Conservation (phyloP, 2,329 filamentous ascomycete species). For the Teratosphaeriaceae sp. region DNA sequence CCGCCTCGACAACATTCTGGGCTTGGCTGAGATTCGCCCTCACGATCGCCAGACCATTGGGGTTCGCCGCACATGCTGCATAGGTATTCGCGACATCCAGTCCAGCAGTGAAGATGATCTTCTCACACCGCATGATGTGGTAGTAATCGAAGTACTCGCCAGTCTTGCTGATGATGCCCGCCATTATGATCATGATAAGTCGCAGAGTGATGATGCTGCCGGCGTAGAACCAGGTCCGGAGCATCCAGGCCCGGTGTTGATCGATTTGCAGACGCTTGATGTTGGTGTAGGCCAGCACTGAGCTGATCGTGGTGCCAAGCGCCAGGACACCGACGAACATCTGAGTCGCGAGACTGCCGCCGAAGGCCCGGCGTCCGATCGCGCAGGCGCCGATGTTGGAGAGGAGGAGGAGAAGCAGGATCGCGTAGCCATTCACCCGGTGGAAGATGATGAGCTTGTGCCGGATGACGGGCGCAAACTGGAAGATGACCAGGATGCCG, state of each 20-base stretch:
- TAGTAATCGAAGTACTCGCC: conserved; percentile 26
- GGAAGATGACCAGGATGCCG: conserved; percentile 33
- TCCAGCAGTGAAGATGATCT: conserved; percentile 39
- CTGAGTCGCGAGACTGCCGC: conserved; percentile 49
- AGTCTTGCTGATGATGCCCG: conserved; percentile 33
- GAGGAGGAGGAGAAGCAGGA: conserved; percentile 43
- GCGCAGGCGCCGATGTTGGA: conserved; percentile 47
- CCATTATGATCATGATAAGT: conserved; percentile 41
- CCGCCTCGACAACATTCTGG: conserved; percentile 26
- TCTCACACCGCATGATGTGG: conserved; percentile 40
- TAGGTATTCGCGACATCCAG: conserved; percentile 29
- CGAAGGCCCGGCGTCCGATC: conserved; percentile 46
- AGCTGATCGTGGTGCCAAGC: conserved; percentile 39
- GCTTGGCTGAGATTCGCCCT: conserved; percentile 22
- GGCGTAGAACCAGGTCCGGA: conserved; percentile 35
- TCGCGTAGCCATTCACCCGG: conserved; percentile 53
- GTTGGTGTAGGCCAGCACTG: conserved; percentile 48
- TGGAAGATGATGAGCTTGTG: conserved; percentile 49
- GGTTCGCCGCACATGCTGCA: conserved; percentile 40
- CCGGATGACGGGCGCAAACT: conserved; percentile 39
- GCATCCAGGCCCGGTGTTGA: conserved; percentile 59
- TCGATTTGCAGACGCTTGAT: conserved; percentile 57
- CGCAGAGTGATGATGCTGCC: conserved; percentile 48
- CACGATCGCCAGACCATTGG: conserved; percentile 27
- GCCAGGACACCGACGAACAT: conserved; percentile 37